phyloP scores from a whole-genome alignment of 345 rosid genomes.

The Theobroma cacao region DNA sequence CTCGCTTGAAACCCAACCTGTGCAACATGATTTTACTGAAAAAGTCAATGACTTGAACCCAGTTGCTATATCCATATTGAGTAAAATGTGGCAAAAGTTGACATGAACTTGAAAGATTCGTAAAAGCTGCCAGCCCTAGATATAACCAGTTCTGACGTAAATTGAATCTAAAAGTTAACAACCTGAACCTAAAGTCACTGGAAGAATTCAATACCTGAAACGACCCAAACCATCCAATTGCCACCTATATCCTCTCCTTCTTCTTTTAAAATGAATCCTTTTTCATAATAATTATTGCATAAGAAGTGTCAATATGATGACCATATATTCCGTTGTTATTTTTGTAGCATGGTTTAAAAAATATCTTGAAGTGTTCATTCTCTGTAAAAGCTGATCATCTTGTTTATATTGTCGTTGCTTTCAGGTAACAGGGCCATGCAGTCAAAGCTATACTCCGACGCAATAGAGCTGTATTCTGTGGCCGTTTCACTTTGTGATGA shows the following conservation, averaged over 20 bases:
- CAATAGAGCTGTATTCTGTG: constrained; percentile 70
- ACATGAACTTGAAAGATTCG: not conserved
- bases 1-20: not conserved
- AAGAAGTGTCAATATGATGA: not conserved
- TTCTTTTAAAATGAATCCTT: not conserved
- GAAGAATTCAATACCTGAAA: not conserved
- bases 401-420: constrained; percentile 22
- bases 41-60: not conserved
- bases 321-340: not conserved
- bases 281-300: not conserved
- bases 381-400: constrained; percentile 16
- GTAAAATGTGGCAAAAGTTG: not conserved
- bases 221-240: not conserved
- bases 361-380: not conserved
- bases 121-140: not conserved
- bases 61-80: not conserved
- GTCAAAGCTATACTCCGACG: constrained; percentile 58
- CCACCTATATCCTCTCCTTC: not conserved
- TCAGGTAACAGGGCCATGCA: constrained; percentile 89
- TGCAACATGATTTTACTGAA: not conserved
- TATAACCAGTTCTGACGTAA: not conserved
- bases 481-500: constrained; percentile 64
- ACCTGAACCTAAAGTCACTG: not conserved
- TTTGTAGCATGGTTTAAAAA: not conserved
- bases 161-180: not conserved